Conservation (phyloP, 1,139 yeast species). For the Geotrichum citri-aurantii region DNA sequence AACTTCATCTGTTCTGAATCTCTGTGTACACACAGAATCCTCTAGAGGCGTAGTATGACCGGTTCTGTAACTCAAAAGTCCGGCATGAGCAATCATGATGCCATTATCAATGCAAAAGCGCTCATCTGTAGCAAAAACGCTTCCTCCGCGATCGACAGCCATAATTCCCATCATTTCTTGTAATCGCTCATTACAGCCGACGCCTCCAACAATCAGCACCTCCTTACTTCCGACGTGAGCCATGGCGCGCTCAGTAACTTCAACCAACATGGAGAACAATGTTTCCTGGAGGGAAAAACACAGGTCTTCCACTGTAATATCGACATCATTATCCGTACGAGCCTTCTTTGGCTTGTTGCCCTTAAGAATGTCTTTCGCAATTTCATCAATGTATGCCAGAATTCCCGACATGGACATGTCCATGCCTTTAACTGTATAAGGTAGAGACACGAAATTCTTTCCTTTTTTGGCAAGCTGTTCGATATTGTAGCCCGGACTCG, state of each 20-base stretch:
- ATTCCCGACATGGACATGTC: conserved; percentile 96
- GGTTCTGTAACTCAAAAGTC: conserved; percentile 76
- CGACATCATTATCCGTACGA: conserved; percentile 31
- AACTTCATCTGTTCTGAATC: conserved; percentile 92
- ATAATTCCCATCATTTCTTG: conserved; percentile 95
- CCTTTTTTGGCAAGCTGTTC: conserved; percentile 87
- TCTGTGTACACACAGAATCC: conserved; percentile 84
- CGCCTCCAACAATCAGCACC: conserved; percentile 95
- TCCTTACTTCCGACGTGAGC: conserved; percentile 91
- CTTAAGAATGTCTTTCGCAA: conserved; percentile 46
- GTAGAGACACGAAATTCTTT: conserved; percentile 63
- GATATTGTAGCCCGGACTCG: conserved; percentile 96
- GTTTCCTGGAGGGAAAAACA: conserved; percentile 93
- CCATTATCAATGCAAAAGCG: conserved; percentile 96
- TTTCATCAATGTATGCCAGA: conserved; percentile 70
- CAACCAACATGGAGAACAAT: conserved; percentile 91
- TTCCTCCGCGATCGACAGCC: conserved; percentile 86
- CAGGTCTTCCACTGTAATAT: conserved; percentile 74
- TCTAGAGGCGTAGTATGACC: conserved; percentile 56
- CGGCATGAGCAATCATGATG: conserved; percentile 98
- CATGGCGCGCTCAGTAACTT: conserved; percentile 96
- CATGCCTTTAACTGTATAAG: conserved; percentile 98
- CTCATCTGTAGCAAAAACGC: conserved; percentile 90
- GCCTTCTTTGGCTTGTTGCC: conserved; percentile 5
- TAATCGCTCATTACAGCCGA: conserved; percentile 84